These are phyloP conservation scores for Yamadazyma akitaensis DNA, from an alignment of 805 yeast genomes.

Conservation along the genomic window DNA sequence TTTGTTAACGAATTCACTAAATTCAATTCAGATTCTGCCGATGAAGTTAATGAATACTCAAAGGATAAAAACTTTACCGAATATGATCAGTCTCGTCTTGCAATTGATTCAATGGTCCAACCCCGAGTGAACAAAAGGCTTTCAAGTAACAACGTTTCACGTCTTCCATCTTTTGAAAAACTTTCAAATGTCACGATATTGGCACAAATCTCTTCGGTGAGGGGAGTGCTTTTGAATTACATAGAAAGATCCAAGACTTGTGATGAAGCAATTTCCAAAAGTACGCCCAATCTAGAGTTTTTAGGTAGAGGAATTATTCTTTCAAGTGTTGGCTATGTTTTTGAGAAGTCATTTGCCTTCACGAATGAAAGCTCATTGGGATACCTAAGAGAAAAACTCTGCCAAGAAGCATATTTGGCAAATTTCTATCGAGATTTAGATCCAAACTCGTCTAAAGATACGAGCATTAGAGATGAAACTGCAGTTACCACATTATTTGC, in stretches of 20 bases:
- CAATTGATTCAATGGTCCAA: conserved; percentile 46
- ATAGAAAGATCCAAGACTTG: conserved; percentile 66
- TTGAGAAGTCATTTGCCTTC: conserved; percentile 60
- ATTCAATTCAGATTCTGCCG: conserved; percentile 31
- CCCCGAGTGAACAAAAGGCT: conserved; percentile 26
- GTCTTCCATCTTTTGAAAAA: conserved; percentile 3
- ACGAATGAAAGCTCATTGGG: conserved; percentile 53
- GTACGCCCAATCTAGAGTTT: conserved; percentile 46
- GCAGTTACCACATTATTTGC: conserved; percentile 56
- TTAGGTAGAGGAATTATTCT: conserved; percentile 57
- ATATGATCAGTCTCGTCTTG: conserved; percentile 42
- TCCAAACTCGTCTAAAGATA: conserved; percentile 19
- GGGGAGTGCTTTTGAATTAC: conserved; percentile 18
- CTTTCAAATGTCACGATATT: not conserved
- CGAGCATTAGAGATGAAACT: conserved; percentile 39
- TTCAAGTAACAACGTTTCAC: not conserved
- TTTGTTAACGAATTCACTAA: conserved; percentile 36
- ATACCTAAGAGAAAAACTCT: conserved; percentile 46
- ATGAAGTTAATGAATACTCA: conserved; percentile 34
- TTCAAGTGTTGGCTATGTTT: conserved; percentile 55
- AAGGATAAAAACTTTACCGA: conserved; percentile 24
- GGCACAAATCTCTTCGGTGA: conserved; percentile 1
- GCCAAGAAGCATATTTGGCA: conserved; percentile 39
- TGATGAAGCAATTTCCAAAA: conserved; percentile 39
- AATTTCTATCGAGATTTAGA: conserved; percentile 48